Base-by-base conservation (phyloP, 352 stramenopile genomes). In the Globisporangium spinosum region DNA sequence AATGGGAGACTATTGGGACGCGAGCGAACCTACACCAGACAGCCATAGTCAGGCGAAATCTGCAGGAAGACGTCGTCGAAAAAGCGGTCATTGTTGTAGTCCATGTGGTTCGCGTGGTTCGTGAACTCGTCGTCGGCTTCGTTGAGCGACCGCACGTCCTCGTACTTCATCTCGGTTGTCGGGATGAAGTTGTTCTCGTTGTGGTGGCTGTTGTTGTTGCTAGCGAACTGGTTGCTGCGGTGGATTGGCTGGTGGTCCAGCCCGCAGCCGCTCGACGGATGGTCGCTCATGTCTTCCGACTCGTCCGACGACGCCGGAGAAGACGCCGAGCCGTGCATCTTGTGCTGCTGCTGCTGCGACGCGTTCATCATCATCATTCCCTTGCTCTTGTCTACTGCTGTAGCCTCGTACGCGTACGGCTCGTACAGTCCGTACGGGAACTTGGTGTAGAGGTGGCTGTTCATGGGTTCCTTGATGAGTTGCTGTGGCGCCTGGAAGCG, bases 21-120 rank as follows among this genome's bases (percentile, higher is more conserved):
- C 47, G 62, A 23, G 12, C 25, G 17, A 32, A 27, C 9, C 77
- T 77, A 90, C 34, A 90, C 82, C 60, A 91, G 72, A 55, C 82
- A 91, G 60, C 80, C 84, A 32, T 89, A 90, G 68, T 91, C 79
- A 0, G 85, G 83, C 17, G 83, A 90, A 64, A 90, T 90, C 60
- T 93, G 85, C 32, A 91, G 71, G 64, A 90, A 91, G 20, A 93
- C 78, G 58, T 93, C 78, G 73, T 89, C 83, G 67, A 89, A 90
- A 72, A 89, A 90, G 51, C 78, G 76, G 43, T 91, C 83, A 58
- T 77, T 90, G 62, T 67, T 83, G 75, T 89, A 91, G 67, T 93
- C 85, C 62, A 87, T 75, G 58, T 85, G 76, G 34, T 58, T 82
- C n/a, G 72, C 66, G 38, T 75, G 71, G 22, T 82, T 74, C 29